Base-by-base conservation (phyloP, 2,329 filamentous ascomycete species). In the Purpureocillium takamizusanense region DNA sequence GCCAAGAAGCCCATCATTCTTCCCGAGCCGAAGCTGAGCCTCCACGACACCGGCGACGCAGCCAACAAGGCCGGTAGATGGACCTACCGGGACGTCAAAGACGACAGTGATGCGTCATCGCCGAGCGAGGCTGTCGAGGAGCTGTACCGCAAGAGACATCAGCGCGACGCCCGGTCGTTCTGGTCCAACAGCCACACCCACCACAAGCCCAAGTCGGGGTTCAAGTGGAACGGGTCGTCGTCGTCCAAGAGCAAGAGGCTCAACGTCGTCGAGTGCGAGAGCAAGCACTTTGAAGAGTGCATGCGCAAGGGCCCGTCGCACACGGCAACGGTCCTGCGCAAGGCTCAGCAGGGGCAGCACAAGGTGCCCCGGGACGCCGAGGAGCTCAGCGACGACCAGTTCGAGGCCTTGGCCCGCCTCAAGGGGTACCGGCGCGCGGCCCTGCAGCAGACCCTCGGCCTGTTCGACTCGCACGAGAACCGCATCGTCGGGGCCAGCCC, bases 371-470 rank as follows among this genome's bases (percentile, higher is more conserved):
- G n/a, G n/a, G n/a, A 13, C 11, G n/a, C 31, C 1, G 18, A 9
- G 15, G 21, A 10, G 16, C 9, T 16, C 16, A 33, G 11, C 21
- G 33, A 35, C 18, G 43, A 47, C 15, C 41, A 42, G 2, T 46
- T 55, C 23, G 31, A 45, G 11, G 36, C 45, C 14, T 65, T 59
- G 44, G 56, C 61, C 2, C 38, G 36, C 3, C 59, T 64, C 37
- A 64, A 65, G 10, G 69, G 67, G 2, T 58, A 56, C 38, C 58
- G 62, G 31, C 63, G 70, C 33, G 69, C 67, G 7, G 68, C 60
- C 14, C 51, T 72, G 16, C 66, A 72, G 45, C 58, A 61, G 23
- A 57, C 56, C 14, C 54, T 72, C 25, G 59, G 60, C 31, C 43
- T 54, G 11, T 59, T 69, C 34, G 51, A 54, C 23, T 62, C 50